Percentiles rank a stretch among this genome's conserved stretches.
These are phyloP conservation scores for Pseudogymnoascus sp. DNA, from an alignment of 2,329 filamentous ascomycete genomes.

Conservation along the genomic window DNA sequence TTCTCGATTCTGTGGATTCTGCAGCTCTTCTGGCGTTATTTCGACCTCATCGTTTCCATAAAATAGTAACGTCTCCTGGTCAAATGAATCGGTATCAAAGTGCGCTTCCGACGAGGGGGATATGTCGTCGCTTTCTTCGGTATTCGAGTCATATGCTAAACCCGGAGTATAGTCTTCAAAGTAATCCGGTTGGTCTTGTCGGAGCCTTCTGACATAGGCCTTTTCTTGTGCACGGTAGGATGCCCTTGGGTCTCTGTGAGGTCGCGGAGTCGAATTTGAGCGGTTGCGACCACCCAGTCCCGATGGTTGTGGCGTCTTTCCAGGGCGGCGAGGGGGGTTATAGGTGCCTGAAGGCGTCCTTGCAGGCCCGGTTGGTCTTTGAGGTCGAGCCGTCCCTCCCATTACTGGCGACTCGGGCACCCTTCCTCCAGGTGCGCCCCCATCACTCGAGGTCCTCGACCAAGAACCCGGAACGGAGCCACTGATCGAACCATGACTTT, in stretches of 20 bases:
- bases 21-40: slow-evolving; percentile 80
- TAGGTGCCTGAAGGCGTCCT: slow-evolving; percentile 75
- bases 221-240: slow-evolving; percentile 81
- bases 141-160: slow-evolving; percentile 48
- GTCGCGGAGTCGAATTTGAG: slow-evolving; percentile 35
- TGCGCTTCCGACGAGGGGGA: slow-evolving; percentile 78
- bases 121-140: slow-evolving; percentile 81
- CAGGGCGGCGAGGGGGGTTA: slow-evolving; percentile 51
- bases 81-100: slow-evolving; percentile 74
- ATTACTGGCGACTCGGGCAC: slow-evolving; percentile 30
- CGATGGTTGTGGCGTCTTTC: slow-evolving; percentile 38
- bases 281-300: slow-evolving; percentile 38
- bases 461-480: slow-evolving; percentile 27
- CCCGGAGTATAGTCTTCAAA: slow-evolving; percentile 59
- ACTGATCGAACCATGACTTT: slow-evolving; percentile 20
- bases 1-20: slow-evolving; percentile 80
- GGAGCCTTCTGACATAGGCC: slow-evolving; percentile 85
- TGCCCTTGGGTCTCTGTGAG: slow-evolving; percentile 54
- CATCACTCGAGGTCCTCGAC: slow-evolving; percentile 34
- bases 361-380: slow-evolving; percentile 59
- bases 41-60: slow-evolving; percentile 84
- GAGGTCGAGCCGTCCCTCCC: slow-evolving; percentile 44
- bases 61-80: slow-evolving; percentile 87
- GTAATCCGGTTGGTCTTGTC: slow-evolving; percentile 57
- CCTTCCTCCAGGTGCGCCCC: slow-evolving; percentile 18